Evolutionary conservation across 768 basidiomycete species (phyloP), one percentile per base, ranked within the genome.

Genomic region (Leccinum uliginosum): DNA sequence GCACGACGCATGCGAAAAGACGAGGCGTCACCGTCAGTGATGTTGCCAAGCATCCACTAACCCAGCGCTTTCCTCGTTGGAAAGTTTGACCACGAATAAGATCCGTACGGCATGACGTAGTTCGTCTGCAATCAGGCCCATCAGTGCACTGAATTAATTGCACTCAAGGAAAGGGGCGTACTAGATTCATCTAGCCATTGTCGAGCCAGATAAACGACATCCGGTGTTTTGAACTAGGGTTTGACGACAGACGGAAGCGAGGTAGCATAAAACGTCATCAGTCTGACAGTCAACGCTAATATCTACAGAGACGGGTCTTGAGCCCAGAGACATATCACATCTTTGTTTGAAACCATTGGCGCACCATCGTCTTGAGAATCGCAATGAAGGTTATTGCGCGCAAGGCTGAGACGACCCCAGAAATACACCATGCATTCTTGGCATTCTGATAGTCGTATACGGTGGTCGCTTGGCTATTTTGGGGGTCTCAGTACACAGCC

Each of bases 111-210:
- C 85, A 50, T 85, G 83, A 45, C 91, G 85, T 0, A 94, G 68
- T 54, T 96, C 92, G 53, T 74, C 88, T 89, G 65, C 44, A 60
- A 51, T 56, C 30, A 9, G 24, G 47, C n/a, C n/a, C 19, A 46
- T 61, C 34, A 66, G 59, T 26, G 38, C 27, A 48, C 40, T 4
- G 51, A 11, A 44, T 60, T 32, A 11, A 61, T 14, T 5, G 29
- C 6, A 29, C 24, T 15, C 15, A 17, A 44, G 19, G 15, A n/a
- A 50, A 44, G 0, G 3, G 43, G 62, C 83, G 55, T 67, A 95
- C 93, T 78, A 3, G 84, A 84, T 8, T 83, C 76, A 64, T 87
- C 83, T 32, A 94, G 83, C 86, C 93, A 96, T 62, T 80, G 80
- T 17, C 74, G 75, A 8, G 88, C 91, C 45, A 97, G 77, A 62